A percentile compares a stretch with the other conserved stretches of the same genome.
These are phyloP conservation scores for Globisporangium acanthophoron DNA, from an alignment of 352 stramenopile genomes.

Conservation along the genomic window DNA sequence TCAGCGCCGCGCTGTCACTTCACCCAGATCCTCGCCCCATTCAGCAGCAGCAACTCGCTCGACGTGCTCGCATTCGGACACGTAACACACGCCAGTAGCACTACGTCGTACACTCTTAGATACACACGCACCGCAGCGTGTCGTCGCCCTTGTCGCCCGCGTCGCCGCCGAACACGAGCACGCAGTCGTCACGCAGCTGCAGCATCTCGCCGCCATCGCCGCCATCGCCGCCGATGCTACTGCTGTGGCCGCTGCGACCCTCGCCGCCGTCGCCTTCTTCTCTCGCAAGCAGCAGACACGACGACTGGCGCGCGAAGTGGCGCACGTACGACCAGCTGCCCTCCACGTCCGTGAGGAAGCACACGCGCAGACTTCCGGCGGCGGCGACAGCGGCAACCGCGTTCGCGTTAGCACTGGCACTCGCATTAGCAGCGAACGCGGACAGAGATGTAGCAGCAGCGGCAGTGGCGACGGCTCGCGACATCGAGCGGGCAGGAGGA, in stretches of 20 bases:
- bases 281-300: constrained; percentile 40
- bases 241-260: no score
- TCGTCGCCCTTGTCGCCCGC: constrained; percentile 88
- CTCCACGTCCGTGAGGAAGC: constrained; percentile 75
- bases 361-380: constrained; percentile 37
- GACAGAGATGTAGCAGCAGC: background rate
- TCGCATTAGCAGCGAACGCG: no score
- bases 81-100: no score
- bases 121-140: constrained; percentile 77
- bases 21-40: no score
- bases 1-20: no score
- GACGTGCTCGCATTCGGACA: no score
- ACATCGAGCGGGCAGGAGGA: no score
- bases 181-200: constrained; percentile 56
- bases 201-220: constrained; percentile 15
- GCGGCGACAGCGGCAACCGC: background rate
- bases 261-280: background rate
- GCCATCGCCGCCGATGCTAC: constrained; percentile 8
- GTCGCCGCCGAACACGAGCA: constrained; percentile 90
- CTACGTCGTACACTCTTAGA: no score
- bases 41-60: no score
- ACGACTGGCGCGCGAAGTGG: constrained; percentile 53
- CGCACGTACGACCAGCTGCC: constrained; percentile 79
- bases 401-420: no score
- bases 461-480: background rate